phyloP scores from a whole-genome alignment of 129 eudicot species.

The Silybum marianum region DNA sequence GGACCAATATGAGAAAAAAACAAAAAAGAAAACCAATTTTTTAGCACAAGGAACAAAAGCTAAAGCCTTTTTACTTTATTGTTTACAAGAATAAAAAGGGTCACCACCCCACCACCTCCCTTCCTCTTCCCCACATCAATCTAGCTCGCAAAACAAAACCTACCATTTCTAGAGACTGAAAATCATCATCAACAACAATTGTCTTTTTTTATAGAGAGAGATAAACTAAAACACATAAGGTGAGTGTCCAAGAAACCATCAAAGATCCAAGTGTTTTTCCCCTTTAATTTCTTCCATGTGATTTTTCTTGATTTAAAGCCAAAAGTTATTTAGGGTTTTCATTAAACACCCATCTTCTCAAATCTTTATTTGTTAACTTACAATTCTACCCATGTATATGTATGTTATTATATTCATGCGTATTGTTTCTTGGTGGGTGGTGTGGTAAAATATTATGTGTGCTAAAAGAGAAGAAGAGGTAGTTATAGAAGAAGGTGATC shows the following conservation, averaged over 20 bases:
- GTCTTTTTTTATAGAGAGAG: conserved; percentile 13
- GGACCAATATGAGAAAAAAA: conserved; percentile 39
- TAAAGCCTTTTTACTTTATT: conserved; percentile 34
- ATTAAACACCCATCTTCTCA: background rate
- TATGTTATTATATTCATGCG: background rate
- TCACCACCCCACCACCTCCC: conserved; percentile 31
- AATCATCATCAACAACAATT: conserved; percentile 15
- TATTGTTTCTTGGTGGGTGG: conserved; percentile 11
- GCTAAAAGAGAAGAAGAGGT: conserved; percentile 45
- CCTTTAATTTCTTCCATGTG: background rate
- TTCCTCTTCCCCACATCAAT: conserved; percentile 32
- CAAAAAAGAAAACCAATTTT: conserved; percentile 48
- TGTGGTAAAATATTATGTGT: conserved; percentile 36
- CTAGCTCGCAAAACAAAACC: conserved; percentile 30
- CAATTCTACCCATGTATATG: conserved; percentile 22
- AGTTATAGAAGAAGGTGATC: conserved; percentile 35
- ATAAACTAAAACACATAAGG: conserved; percentile 17
- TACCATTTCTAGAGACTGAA: conserved; percentile 32
- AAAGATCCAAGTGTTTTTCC: conserved; percentile 33
- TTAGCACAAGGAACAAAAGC: conserved; percentile 32
- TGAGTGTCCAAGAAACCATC: conserved; percentile 6
- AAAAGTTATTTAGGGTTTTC: conserved; percentile 20
- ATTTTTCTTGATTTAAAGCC: background rate
- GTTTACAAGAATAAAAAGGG: conserved; percentile 55
- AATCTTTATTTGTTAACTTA: conserved; percentile 1